Evolutionary conservation across 495 filamentous ascomycete species (phyloP).

Genomic region (Aspergillus conjunctus): DNA sequence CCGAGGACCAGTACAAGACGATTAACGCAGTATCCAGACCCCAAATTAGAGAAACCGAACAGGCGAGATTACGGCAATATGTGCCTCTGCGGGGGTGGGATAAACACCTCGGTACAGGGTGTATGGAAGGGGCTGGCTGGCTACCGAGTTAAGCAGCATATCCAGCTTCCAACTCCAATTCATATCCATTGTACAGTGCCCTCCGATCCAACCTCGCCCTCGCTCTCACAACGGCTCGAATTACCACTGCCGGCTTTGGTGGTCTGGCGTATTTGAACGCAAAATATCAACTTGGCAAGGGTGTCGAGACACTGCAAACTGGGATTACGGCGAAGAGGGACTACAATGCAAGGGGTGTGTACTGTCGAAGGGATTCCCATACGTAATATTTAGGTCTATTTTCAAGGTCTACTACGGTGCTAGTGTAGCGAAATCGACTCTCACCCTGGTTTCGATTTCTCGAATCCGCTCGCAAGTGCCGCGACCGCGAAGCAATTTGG

Average conservation of each 20-base stretch:
- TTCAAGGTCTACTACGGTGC: background rate
- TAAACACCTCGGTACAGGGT: too few relatives aligned
- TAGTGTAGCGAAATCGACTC: background rate
- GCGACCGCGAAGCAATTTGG: background rate
- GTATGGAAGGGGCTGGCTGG: too few relatives aligned
- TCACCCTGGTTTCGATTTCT: constrained; percentile 4
- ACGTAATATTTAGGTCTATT: background rate
- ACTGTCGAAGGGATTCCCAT: background rate
- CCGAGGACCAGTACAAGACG: too few relatives aligned
- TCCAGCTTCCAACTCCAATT: too few relatives aligned
- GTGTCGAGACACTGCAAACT: background rate
- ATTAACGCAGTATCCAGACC: too few relatives aligned
- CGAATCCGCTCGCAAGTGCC: background rate
- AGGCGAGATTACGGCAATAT: too few relatives aligned
- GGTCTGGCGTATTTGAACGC: background rate
- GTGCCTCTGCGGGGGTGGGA: too few relatives aligned
- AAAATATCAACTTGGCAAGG: background rate
- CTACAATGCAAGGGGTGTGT: background rate
- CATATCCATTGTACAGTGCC: too few relatives aligned
- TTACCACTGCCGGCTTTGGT: background rate
- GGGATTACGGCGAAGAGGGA: background rate
- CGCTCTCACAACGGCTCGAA: background rate
- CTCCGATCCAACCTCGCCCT: too few relatives aligned
- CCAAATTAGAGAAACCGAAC: too few relatives aligned
- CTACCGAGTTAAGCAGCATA: too few relatives aligned